Evolutionary conservation across 305 asterid species (phyloP), one percentile per base, ranked within the genome.

Genomic region (Stenogyne calaminthoides): DNA sequence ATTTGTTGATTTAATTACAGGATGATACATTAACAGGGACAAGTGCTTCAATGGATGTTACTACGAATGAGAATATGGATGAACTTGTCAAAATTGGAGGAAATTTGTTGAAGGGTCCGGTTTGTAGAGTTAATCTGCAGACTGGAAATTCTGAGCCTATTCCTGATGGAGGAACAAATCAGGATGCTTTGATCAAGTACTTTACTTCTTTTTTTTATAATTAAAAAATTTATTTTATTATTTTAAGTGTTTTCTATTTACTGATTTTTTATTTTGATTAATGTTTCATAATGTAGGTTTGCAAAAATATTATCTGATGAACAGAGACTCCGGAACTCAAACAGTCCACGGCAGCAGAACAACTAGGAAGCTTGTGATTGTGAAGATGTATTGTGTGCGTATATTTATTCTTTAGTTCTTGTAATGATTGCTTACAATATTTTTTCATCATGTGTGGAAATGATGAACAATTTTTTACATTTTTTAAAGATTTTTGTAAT

Each of bases 161-260:
- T 29, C 73, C 59, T 9, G 22, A 80, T 63, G 86, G 85, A 34
- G 89, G 86, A 57, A 83, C 90, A 20, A 89, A 88, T 61, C 76
- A 75, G 61, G 85, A 79, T 46, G 85, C 88, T 44, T 76, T 89
- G 81, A 86, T 16, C 72, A 84, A 71, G 93, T 86, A 80, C 7
- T 25, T 27, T 3, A 29, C 10, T 6, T 40, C 36, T 52, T 12
- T 18, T 7, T 3, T 59, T 32, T 7, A 5, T 1, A 20, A 16
- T 27, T 44, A 40, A 25, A 18, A 59, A 18, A 0, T 29, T 6
- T 29, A 14, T 14, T 29, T 29, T 27, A 1, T 46, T 22, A 19
- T 0, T 19, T 3, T 15, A 15, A 27, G 37, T 65, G 18, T 49
- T 44, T 54, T 80, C 40, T 12, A 4, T 64, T 15, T 32, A 4